phyloP scores from a whole-genome alignment of 129 eudicot species.

The Erigeron canadensis region DNA sequence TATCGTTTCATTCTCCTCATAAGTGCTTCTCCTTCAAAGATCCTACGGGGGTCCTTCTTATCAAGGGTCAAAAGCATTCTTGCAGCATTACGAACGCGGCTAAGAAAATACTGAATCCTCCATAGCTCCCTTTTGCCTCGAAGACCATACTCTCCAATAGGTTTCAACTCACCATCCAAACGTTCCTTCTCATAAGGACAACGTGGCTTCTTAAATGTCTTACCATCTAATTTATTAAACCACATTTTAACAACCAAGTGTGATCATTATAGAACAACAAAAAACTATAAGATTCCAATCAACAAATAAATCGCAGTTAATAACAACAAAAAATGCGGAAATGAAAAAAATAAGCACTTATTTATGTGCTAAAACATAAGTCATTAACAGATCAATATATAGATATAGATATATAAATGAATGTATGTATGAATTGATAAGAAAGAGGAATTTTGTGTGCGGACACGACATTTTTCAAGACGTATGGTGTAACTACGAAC shows the following conservation, averaged over 20 bases:
- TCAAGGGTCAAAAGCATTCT: no score
- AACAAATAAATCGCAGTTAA: not conserved
- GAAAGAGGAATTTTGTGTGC: no score
- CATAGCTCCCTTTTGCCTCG: slow-evolving; percentile 77
- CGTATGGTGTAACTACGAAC: no score
- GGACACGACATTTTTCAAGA: no score
- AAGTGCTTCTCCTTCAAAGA: slow-evolving; percentile 80
- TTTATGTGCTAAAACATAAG: not conserved
- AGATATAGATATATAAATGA: no score
- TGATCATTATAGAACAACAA: not conserved
- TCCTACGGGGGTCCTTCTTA: slow-evolving; percentile 29
- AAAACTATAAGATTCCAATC: not conserved
- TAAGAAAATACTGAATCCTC: slow-evolving; percentile 51
- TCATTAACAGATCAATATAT: no score
- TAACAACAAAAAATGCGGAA: not conserved
- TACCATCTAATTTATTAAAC: slow-evolving; percentile 70
- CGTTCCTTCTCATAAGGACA: slow-evolving; percentile 85
- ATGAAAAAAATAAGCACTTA: not conserved
- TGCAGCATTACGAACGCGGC: no score
- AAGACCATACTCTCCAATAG: slow-evolving; percentile 72
- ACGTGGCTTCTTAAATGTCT: slow-evolving; percentile 78
- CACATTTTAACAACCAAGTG: not conserved
- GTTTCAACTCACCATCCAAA: slow-evolving; percentile 71
- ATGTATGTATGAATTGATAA: not conserved
- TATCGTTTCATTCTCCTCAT: slow-evolving; percentile 73